Conservation (phyloP, 2,329 filamentous ascomycete species). For the Samsoniella hepiali region DNA sequence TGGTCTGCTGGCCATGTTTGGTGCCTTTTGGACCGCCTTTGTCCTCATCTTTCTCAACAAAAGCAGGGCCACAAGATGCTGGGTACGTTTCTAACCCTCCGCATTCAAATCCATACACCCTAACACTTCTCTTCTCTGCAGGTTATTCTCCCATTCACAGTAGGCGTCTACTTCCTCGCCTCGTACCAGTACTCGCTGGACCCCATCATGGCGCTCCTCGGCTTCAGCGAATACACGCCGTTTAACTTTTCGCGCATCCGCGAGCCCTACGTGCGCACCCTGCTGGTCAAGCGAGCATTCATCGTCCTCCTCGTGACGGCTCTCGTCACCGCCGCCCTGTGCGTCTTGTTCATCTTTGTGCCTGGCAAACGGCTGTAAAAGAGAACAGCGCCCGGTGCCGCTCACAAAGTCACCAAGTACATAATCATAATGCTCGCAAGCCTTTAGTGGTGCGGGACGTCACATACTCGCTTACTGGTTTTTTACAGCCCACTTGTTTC, state of each 20-base stretch:
- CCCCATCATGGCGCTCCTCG: conserved; percentile 82
- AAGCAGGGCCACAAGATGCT: conserved; percentile 70
- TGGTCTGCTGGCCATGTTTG: conserved; percentile 83
- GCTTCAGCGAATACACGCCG: conserved; percentile 93
- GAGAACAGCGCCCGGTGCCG: neutral
- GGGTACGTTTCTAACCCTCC: conserved; percentile 54
- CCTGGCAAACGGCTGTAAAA: conserved; percentile 75
- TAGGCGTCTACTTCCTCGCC: conserved; percentile 83
- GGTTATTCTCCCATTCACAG: conserved; percentile 81
- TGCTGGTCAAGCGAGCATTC: conserved; percentile 77
- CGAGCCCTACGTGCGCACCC: conserved; percentile 84
- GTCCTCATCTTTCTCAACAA: conserved; percentile 88
- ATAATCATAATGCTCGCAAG: conserved; percentile 5
- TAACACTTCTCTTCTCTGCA: conserved; percentile 23
- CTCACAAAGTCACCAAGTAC: neutral
- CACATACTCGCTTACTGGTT: neutral
- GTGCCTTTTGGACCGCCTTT: conserved; percentile 90
- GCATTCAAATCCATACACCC: neutral
- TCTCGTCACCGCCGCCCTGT: conserved; percentile 75
- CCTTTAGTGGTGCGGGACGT: conserved; percentile 1
- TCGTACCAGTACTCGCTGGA: conserved; percentile 97
- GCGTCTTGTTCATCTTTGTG: conserved; percentile 89
- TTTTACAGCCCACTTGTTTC: neutral
- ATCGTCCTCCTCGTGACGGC: conserved; percentile 76
- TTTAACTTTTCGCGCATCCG: conserved; percentile 85